Conservation (phyloP, 2,329 filamentous ascomycete species). For the Incumbomyces lentus region DNA sequence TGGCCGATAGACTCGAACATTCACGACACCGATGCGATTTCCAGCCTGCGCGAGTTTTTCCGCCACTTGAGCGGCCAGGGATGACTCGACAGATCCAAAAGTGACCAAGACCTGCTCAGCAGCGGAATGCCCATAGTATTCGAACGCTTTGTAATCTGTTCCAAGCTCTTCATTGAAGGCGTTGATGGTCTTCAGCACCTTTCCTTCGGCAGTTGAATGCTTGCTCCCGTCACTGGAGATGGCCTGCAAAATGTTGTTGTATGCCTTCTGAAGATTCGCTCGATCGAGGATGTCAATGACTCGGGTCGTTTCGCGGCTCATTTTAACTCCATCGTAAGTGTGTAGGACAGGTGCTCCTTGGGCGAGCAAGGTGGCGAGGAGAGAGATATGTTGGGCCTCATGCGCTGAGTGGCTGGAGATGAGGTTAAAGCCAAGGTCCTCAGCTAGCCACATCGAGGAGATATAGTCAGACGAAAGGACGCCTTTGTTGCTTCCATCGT, state of each 20-base stretch:
- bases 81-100: constrained; percentile 85
- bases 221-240: constrained; percentile 56
- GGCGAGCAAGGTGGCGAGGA: constrained; percentile 75
- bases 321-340: constrained; percentile 75
- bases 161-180: constrained; percentile 84
- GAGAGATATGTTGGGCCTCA: constrained; percentile 88
- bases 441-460: constrained; percentile 65
- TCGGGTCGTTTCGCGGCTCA: constrained; percentile 70
- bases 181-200: constrained; percentile 58
- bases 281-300: constrained; percentile 74
- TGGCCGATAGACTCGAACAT: constrained; percentile 85
- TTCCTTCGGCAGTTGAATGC: constrained; percentile 59
- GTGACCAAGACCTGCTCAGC: constrained; percentile 79
- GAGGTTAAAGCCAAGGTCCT: constrained; percentile 81
- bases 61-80: constrained; percentile 73
- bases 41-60: constrained; percentile 60
- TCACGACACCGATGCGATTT: constrained; percentile 73
- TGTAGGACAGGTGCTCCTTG: constrained; percentile 73
- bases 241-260: constrained; percentile 55
- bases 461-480: constrained; percentile 83
- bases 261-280: constrained; percentile 56
- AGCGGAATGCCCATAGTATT: constrained; percentile 76
- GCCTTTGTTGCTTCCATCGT: constrained; percentile 51
- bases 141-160: constrained; percentile 84
- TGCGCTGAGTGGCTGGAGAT: constrained; percentile 78